Base-by-base conservation (phyloP, 768 basidiomycete species). In the Agaricus blazei region DNA sequence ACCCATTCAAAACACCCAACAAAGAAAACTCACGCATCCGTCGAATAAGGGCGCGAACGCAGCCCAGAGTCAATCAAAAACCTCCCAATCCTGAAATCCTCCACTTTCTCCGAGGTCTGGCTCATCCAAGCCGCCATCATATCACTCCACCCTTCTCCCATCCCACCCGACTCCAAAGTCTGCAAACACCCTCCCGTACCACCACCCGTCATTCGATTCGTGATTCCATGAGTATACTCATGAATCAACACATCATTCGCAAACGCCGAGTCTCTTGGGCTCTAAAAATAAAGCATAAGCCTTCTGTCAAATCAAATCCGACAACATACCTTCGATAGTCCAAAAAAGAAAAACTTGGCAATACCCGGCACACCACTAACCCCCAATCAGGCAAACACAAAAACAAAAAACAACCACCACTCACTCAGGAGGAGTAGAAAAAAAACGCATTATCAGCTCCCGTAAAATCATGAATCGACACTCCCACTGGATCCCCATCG, bases 121-220 rank as follows among this genome's bases (percentile, higher is more conserved):
- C 71, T 65, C 19, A 68, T 67, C 75, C 75, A 77, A 73, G 69
- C 68, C 2, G 76, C 73, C 70, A 77, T 66, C 19, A 75, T 75
- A 66, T 85, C 84, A 3, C 79, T 80, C 83, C 84, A 87, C 15
- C 82, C 84, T 65, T 88, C 86, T 42, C 84, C 85, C 76, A 87
- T 77, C 12, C 85, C 85, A 23, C 82, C 81, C 2, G 84, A 72
- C 63, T 87, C 85, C 31, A 73, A 73, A 27, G 76, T 82, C 63
- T 84, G 80, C 57, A 87, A 69, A 70, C 86, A 87, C 12, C 81
- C 70, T 40, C 77, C 79, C 26, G 77, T 78, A 27, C 78, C 79
- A 38, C 80, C 78, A n/a, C 81, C 80, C 9, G 78, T 81, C 70
- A 81, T 68, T 14, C 75, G 68, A 58, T 71, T 76, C 14, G 75